Percentiles rank a stretch among this genome's conserved stretches.
These are phyloP conservation scores for Phyllosticta ampelicida DNA, from an alignment of 2,329 filamentous ascomycete genomes.

Conservation along the genomic window DNA sequence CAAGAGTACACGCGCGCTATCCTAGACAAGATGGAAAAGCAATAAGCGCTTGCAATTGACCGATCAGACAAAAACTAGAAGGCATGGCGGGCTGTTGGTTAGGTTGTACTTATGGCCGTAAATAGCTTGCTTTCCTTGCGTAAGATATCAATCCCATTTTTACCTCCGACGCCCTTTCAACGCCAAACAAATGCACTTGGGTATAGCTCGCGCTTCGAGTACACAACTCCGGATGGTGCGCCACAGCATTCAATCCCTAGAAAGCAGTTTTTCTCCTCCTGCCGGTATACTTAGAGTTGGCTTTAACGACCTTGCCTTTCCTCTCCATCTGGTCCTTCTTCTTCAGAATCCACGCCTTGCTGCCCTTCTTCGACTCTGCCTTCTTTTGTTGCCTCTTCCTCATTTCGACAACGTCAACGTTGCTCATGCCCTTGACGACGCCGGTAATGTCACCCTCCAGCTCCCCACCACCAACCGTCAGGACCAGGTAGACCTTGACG, in stretches of 20 bases:
- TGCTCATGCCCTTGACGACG: slow-evolving; percentile 80
- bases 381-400: slow-evolving; percentile 41
- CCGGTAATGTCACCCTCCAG: slow-evolving; percentile 66
- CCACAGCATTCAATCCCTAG: slow-evolving; percentile 31
- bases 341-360: slow-evolving; percentile 70
- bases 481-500: slow-evolving; percentile 86
- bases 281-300: slow-evolving; percentile 86
- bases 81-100: slow-evolving; percentile 14
- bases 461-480: slow-evolving; percentile 72
- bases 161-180: slow-evolving; percentile 23
- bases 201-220: slow-evolving; percentile 4
- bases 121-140: slow-evolving; percentile 29
- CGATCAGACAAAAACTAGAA: slow-evolving; percentile 6
- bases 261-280: slow-evolving; percentile 74
- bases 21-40: slow-evolving; percentile 81
- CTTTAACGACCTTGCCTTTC: slow-evolving; percentile 91
- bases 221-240: neutral
- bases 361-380: slow-evolving; percentile 62
- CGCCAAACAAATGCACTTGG: slow-evolving; percentile 6
- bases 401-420: slow-evolving; percentile 59
- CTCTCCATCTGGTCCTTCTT: slow-evolving; percentile 90
- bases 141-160: slow-evolving; percentile 9
- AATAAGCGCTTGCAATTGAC: slow-evolving; percentile 10
- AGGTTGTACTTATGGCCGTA: slow-evolving; percentile 33
- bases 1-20: slow-evolving; percentile 93